Evolutionary conservation across 495 filamentous ascomycete genomes (phyloP), one percentile per base, ranked within the genome.

Genomic region (Podospora tetraspora): DNA sequence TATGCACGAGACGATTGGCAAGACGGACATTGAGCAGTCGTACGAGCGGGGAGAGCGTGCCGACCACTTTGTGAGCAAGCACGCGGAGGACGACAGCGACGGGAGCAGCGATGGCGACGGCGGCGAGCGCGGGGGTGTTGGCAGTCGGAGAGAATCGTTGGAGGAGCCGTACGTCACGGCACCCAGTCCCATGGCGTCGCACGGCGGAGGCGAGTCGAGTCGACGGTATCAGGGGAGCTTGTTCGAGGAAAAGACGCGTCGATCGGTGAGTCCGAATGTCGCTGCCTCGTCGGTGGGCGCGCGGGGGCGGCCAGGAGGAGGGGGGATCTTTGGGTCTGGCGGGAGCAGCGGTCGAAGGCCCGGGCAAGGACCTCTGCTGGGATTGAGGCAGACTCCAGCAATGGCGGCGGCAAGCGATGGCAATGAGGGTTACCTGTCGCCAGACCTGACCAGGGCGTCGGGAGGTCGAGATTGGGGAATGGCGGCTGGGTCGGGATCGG

Each of bases 31-130:
- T 25, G 61, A 64, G 57, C 43, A 59, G 24, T 66, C 69, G 22
- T 70, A 64, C 23, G 69, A 70, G 11, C 65, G 65, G 13, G 69
- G 69, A 4, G 69, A 70, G 16, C 65, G 69, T 2, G 70, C 67
- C 6, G 62, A 67, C 56, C 63, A 72, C 22, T 69, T 57, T 25
- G 66, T 62, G n/a, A 52, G 22, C 21, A 52, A 19, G 23, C 10
- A 29, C 1, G 22, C 34, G 11, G 59, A 57, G 2, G 24, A 60
- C 21, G 34, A 60, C 37, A 34, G 29, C 13, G 66, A 62, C 9
- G 37, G 23, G 13, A 34, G 62, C 12, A 24, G 19, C 23, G 29
- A 62, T 21, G 21, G 21, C 30, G 66, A 67, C 11, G 19, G 22
- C 59, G 24, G 56, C 3, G 22, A n/a, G 30, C 29, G 34, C 9